Conservation (phyloP, 192 early-diverging fungal species). For the Umbelopsis ramanniana region DNA sequence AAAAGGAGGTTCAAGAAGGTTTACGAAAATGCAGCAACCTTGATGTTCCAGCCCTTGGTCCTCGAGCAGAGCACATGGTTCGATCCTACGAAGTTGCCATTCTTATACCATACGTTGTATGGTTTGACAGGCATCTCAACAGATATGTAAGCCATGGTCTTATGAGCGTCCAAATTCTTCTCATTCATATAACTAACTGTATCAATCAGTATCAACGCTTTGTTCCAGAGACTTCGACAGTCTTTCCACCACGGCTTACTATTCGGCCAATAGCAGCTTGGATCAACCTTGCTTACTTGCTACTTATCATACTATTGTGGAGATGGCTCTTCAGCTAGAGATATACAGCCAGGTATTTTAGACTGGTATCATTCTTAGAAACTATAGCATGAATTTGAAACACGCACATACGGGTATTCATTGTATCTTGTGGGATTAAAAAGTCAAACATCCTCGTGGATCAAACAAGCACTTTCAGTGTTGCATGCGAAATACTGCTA, state of each 20-base stretch:
- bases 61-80: conserved; percentile 14
- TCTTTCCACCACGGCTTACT: conserved; percentile 2
- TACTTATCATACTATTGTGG: not conserved
- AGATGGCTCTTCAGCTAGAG: conserved; percentile 7
- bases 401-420: not conserved
- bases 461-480: too few relatives aligned
- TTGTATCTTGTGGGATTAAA: not conserved
- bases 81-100: not conserved
- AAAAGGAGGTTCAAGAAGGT: not conserved
- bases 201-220: conserved; percentile 11
- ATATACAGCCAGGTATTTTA: not conserved
- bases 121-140: not conserved
- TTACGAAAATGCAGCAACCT: conserved; percentile 7
- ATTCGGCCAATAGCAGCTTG: conserved; percentile 9
- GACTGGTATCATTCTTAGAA: not conserved
- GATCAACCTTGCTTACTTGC: not conserved
- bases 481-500: not conserved
- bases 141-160: not conserved
- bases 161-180: not conserved
- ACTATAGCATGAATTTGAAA: too few relatives aligned
- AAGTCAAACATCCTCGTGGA: too few relatives aligned
- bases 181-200: not conserved
- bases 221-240: conserved; percentile 4
- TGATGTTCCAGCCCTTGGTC: conserved; percentile 16
- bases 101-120: not conserved